phyloP scores from a whole-genome alignment of 257 asterid species.

The Coffea canephora region DNA sequence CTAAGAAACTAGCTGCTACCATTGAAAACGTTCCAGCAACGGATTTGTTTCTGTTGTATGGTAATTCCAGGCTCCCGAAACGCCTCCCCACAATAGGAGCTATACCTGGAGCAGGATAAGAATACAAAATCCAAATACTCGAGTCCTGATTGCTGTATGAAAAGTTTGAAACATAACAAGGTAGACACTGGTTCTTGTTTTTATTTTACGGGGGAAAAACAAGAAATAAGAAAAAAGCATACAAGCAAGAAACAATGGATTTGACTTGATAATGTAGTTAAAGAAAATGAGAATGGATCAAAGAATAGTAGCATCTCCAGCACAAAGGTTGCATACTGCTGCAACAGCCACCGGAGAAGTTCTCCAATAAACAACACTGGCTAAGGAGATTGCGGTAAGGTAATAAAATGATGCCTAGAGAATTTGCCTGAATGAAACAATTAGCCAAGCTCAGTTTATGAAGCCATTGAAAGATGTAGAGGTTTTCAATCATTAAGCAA shows the following conservation, averaged over 20 bases:
- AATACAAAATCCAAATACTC: background rate
- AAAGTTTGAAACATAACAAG: background rate
- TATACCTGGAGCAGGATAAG: slow-evolving; percentile 43
- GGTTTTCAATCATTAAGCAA: too few species aligned
- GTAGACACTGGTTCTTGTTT: background rate
- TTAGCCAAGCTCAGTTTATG: background rate
- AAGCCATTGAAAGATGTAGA: too few species aligned
- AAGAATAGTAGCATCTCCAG: slow-evolving; percentile 62
- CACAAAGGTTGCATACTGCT: slow-evolving; percentile 67
- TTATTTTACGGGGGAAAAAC: background rate
- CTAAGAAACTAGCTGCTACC: slow-evolving; percentile 75
- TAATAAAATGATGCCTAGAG: slow-evolving; percentile 61
- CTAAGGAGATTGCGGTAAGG: slow-evolving; percentile 52
- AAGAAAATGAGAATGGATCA: background rate
- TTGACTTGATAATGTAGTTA: slow-evolving; percentile 1
- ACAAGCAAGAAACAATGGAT: background rate
- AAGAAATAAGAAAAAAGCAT: too few species aligned
- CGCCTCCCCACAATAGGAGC: slow-evolving; percentile 88
- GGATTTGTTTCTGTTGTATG: slow-evolving; percentile 77
- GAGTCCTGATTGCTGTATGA: too few species aligned
- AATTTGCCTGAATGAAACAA: slow-evolving; percentile 61
- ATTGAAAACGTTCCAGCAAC: slow-evolving; percentile 65
- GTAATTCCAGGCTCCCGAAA: slow-evolving; percentile 69
- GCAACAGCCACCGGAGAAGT: slow-evolving; percentile 82
- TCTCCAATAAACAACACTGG: slow-evolving; percentile 83